A percentile compares a stretch with the other conserved stretches of the same genome.
Evolutionary conservation across 352 stramenopile species (phyloP).

Genomic region (Hyaloperonospora arabidopsidis): DNA sequence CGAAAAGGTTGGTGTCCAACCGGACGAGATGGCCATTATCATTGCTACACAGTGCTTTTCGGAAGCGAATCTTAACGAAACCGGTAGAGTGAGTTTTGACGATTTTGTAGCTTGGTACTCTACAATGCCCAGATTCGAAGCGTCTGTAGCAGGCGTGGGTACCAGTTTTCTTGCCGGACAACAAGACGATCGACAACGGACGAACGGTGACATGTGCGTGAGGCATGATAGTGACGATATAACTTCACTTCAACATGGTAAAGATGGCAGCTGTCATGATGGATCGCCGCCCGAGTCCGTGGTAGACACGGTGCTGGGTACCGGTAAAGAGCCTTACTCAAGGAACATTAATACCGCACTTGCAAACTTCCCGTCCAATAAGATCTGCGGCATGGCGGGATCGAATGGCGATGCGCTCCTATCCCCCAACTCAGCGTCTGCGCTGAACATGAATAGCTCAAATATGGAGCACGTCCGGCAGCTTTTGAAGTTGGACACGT

Average conservation of each 20-base stretch:
- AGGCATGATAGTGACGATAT: too few relatives aligned
- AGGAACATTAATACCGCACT: constrained; percentile 11
- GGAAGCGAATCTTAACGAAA: constrained; percentile 73
- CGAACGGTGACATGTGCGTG: constrained; percentile 10
- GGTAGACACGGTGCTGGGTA: constrained; percentile 24
- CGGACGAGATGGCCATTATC: constrained; percentile 66
- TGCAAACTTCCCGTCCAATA: constrained; percentile 31
- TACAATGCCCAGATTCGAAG: constrained; percentile 42
- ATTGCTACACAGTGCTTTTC: constrained; percentile 82
- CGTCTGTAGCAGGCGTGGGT: constrained; percentile 28
- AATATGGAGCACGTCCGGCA: constrained; percentile 69
- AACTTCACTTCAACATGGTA: too few relatives aligned
- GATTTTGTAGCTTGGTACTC: constrained; percentile 85
- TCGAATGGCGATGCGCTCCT: constrained; percentile 36
- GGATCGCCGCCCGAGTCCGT: constrained; percentile 17
- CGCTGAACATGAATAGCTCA: constrained; percentile 58
- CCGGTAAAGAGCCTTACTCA: constrained; percentile 10
- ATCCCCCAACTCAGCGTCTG: constrained; percentile 37
- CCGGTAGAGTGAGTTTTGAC: constrained; percentile 77
- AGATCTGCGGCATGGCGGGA: constrained; percentile 35
- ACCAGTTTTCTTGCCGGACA: constrained; percentile 17
- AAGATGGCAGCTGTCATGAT: constrained; percentile 10
- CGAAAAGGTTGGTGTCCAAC: constrained; percentile 46
- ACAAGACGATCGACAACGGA: constrained; percentile 8
- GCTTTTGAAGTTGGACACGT: constrained; percentile 79